These are phyloP conservation scores for Penicillium sp. DNA, from an alignment of 2,329 filamentous ascomycete species.

Conservation along the genomic window DNA sequence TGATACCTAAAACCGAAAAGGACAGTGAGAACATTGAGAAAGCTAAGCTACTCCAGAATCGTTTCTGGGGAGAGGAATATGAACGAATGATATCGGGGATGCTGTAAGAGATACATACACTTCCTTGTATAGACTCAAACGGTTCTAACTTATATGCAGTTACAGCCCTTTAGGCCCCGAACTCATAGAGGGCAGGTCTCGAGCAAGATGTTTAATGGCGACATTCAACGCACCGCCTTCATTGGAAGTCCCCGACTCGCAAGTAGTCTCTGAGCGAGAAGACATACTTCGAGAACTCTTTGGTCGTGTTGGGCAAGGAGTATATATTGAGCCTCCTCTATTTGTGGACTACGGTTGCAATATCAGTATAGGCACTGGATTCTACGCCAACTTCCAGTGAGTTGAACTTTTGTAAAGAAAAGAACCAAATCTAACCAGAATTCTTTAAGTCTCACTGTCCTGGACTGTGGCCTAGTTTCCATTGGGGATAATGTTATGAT, in stretches of 20 bases:
- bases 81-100: conserved; percentile 15
- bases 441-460: conserved; percentile 54
- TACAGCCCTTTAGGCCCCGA: conserved; percentile 10
- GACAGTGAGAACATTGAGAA: neutral
- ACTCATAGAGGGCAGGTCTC: conserved; percentile 10
- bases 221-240: conserved; percentile 12
- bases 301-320: conserved; percentile 9
- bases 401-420: neutral
- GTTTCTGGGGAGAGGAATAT: conserved; percentile 11
- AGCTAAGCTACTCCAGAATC: neutral
- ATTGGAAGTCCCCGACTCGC: neutral
- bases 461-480: conserved; percentile 51
- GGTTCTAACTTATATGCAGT: neutral
- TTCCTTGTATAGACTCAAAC: neutral
- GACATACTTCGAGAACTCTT: conserved; percentile 12
- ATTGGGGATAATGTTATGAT: conserved; percentile 53
- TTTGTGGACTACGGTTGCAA: conserved; percentile 25
- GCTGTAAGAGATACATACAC: conserved; percentile 5
- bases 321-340: conserved; percentile 20
- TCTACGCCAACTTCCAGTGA: conserved; percentile 23
- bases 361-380: conserved; percentile 15
- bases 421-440: neutral
- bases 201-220: conserved; percentile 7
- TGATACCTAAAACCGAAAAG: neutral
- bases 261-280: neutral